Conservation (phyloP, 345 rosid species). For the Hirschfeldia incana region DNA sequence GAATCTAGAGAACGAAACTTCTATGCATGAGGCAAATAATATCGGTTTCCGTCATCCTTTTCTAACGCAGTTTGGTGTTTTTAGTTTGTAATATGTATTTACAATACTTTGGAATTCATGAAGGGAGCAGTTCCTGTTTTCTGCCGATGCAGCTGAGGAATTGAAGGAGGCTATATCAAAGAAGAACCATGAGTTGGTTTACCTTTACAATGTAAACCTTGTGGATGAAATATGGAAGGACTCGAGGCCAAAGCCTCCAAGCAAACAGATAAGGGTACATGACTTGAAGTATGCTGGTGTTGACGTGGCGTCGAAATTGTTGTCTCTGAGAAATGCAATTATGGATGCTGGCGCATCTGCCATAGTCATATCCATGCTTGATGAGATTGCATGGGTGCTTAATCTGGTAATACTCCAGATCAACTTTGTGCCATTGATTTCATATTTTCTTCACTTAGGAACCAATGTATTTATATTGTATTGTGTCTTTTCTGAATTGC, state of each 20-base stretch:
- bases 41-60: too few species aligned
- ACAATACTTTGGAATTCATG: slow-evolving; percentile 44
- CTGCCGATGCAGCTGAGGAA: slow-evolving; percentile 93
- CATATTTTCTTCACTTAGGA: background rate
- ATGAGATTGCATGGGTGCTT: slow-evolving; percentile 94
- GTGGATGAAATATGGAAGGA: slow-evolving; percentile 94
- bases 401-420: slow-evolving; percentile 63
- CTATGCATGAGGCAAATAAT: too few species aligned
- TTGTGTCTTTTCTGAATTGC: slow-evolving; percentile 35
- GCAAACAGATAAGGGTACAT: slow-evolving; percentile 72
- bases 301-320: slow-evolving; percentile 70
- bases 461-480: slow-evolving; percentile 24
- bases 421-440: background rate
- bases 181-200: slow-evolving; percentile 81
- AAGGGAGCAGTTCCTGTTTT: slow-evolving; percentile 99
- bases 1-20: too few species aligned
- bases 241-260: slow-evolving; percentile 81
- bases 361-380: slow-evolving; percentile 87
- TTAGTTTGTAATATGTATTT: too few species aligned
- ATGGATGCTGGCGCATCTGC: slow-evolving; percentile 74
- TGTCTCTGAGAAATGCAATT: slow-evolving; percentile 66
- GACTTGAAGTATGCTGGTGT: slow-evolving; percentile 85
- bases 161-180: slow-evolving; percentile 72
- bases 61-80: too few species aligned
- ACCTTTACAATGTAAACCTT: slow-evolving; percentile 67